These are phyloP conservation scores for Aspergillus novofumigatus DNA, from an alignment of 2,329 filamentous ascomycete genomes.

Conservation along the genomic window DNA sequence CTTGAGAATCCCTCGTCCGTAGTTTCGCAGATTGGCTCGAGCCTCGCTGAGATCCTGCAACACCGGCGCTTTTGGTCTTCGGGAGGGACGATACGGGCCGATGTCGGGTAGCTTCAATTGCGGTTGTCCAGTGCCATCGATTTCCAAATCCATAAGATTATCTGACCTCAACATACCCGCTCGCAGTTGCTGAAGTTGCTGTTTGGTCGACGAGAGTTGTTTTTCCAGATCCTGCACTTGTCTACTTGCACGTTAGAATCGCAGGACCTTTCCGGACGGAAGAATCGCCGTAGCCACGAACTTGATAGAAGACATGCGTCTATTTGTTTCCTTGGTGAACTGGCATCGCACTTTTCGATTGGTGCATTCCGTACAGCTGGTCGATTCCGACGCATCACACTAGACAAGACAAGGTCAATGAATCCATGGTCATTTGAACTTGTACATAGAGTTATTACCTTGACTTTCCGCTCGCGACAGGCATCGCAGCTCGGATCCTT, in stretches of 20 bases:
- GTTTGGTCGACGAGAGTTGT: slow-evolving; percentile 74
- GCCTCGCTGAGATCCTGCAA: slow-evolving; percentile 68
- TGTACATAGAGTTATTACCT: slow-evolving; percentile 38
- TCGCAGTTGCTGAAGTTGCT: slow-evolving; percentile 72
- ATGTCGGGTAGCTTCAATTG: slow-evolving; percentile 60
- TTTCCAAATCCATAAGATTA: slow-evolving; percentile 42
- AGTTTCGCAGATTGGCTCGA: slow-evolving; percentile 66
- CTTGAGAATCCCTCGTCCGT: slow-evolving; percentile 76
- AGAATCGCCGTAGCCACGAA: slow-evolving; percentile 33
- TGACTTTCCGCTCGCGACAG: slow-evolving; percentile 76
- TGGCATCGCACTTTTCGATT: slow-evolving; percentile 96
- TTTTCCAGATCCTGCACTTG: slow-evolving; percentile 96
- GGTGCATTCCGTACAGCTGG: slow-evolving; percentile 94
- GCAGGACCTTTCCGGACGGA: background rate
- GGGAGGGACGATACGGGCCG: slow-evolving; percentile 58
- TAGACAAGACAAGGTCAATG: slow-evolving; percentile 22
- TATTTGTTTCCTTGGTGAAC: slow-evolving; percentile 98
- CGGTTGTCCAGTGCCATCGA: slow-evolving; percentile 38
- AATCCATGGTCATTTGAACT: background rate
- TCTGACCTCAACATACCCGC: slow-evolving; percentile 56
- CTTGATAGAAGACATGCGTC: slow-evolving; percentile 98
- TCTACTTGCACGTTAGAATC: slow-evolving; percentile 34
- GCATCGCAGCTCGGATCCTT: slow-evolving; percentile 98
- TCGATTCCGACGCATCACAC: slow-evolving; percentile 94
- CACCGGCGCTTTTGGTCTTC: slow-evolving; percentile 57